Base-by-base conservation (phyloP, 2,329 filamentous ascomycete genomes). In the Aspergillus sojae region DNA sequence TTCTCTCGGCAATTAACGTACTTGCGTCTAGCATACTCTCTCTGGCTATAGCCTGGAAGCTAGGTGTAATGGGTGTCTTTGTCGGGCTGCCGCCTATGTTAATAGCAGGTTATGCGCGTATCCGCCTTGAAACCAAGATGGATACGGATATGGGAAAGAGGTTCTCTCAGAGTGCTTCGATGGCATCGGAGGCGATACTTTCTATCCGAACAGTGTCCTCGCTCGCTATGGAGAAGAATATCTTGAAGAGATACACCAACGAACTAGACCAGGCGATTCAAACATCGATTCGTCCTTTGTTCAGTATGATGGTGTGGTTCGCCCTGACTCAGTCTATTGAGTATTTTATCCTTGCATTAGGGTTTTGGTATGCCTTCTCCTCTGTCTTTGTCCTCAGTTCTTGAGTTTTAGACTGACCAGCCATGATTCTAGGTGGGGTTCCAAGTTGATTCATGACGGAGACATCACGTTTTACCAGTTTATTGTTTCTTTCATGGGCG, bases 361-460 rank as follows among this genome's bases (percentile, higher is more conserved):
- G 73, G 0, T 75, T 77, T 62, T 71, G 69, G 69, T 70, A 21
- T 23, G 48, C 10, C 2, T 52, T 12, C 19, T 5, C 16, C 10
- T 52, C 30, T 52, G 5, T 19, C 5, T 19, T 30, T 28, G 23
- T 16, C 21, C n/a, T 7, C 21, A 23, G 11, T 21, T 23, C 43
- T 14, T 16, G 16, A 12, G 4, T 4, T 21, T 52, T n/a, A n/a
- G 19, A n/a, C 28, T 52, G 48, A 52, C 19, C 28, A 11, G 34
- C 10, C 19, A 11, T 52, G 19, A n/a, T 32, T 7, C 19, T 61
- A 57, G 85, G 83, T 90, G 90, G 64, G 88, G 87, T 50, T 86
- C 84, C 4, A 82, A 78, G 11, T 81, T 90, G 32, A 70, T 90
- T n/a, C 78, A 80, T 1, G 75, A 72, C 23, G 78, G 81, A 3